phyloP scores from a whole-genome alignment of 2,329 filamentous ascomycete species.

The Lachnellula hyalina region DNA sequence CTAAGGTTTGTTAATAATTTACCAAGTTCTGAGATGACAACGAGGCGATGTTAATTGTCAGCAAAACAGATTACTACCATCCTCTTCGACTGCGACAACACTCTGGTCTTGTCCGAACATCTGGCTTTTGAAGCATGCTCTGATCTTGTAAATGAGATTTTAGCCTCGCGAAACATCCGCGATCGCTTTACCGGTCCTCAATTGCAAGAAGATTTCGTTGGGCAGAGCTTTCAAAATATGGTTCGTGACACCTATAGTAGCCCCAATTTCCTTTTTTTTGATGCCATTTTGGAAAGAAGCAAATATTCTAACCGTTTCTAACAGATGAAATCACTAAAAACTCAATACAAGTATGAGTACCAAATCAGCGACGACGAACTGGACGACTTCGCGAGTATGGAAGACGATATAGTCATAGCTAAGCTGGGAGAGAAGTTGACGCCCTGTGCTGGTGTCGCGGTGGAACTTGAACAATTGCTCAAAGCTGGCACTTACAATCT shows the following conservation, averaged over 20 bases:
- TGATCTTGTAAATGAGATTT: constrained; percentile 81
- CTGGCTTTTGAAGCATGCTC: constrained; percentile 89
- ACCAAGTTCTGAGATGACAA: too few relatives aligned
- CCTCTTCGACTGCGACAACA: constrained; percentile 83
- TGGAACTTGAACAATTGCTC: constrained; percentile 60
- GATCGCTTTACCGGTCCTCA: constrained; percentile 71
- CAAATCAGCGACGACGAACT: constrained; percentile 59
- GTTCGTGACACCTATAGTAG: neutral
- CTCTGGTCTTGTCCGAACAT: constrained; percentile 84
- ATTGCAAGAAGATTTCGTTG: constrained; percentile 82
- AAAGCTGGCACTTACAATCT: constrained; percentile 62
- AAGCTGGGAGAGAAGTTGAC: constrained; percentile 65
- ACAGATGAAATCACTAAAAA: constrained; percentile 65
- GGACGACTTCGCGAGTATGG: constrained; percentile 66
- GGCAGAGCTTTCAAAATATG: constrained; percentile 91
- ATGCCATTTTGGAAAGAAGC: too few relatives aligned
- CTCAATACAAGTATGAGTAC: constrained; percentile 65
- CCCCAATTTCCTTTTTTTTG: neutral
- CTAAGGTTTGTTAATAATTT: too few relatives aligned
- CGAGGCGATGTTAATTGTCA: too few relatives aligned
- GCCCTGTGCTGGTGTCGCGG: constrained; percentile 64
- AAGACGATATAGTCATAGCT: constrained; percentile 78
- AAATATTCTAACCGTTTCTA: neutral
- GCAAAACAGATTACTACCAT: constrained; percentile 57
- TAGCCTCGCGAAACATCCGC: constrained; percentile 56